These are phyloP conservation scores for Neonectria sp. DNA, from an alignment of 2,329 filamentous ascomycete genomes.

Conservation along the genomic window DNA sequence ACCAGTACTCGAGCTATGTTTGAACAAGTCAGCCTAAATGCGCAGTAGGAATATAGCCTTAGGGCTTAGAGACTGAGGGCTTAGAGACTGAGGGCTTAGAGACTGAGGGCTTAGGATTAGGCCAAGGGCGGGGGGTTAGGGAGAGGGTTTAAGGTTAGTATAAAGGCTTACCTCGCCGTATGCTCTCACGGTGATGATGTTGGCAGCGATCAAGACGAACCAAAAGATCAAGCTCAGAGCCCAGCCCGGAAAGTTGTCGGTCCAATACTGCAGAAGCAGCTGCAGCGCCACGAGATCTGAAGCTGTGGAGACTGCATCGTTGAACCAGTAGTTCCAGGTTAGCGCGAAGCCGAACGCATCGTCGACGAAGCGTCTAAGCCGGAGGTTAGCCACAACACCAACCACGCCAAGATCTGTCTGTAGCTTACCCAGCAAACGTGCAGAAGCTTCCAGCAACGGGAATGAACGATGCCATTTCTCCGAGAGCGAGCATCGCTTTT, in stretches of 20 bases:
- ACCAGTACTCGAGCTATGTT: conserved; percentile 67
- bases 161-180: conserved; percentile 52
- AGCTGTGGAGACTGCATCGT: conserved; percentile 70
- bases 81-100: no score
- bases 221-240: conserved; percentile 75
- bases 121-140: no score
- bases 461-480: conserved; percentile 72
- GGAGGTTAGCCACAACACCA: conserved; percentile 9
- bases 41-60: no score
- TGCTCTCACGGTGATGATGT: conserved; percentile 52
- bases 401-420: conserved; percentile 60
- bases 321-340: conserved; percentile 77
- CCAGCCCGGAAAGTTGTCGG: conserved; percentile 74
- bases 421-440: conserved; percentile 63
- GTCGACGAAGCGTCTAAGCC: conserved; percentile 62
- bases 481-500: conserved; percentile 67
- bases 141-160: no score
- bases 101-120: no score
- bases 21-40: conserved; percentile 54
- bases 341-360: conserved; percentile 68
- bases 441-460: conserved; percentile 70
- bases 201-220: conserved; percentile 64
- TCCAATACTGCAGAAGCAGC: conserved; percentile 74
- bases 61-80: no score
- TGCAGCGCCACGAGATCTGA: conserved; percentile 69